Conservation (phyloP, 805 yeast genomes). For the Komagataella mondaviorum region DNA sequence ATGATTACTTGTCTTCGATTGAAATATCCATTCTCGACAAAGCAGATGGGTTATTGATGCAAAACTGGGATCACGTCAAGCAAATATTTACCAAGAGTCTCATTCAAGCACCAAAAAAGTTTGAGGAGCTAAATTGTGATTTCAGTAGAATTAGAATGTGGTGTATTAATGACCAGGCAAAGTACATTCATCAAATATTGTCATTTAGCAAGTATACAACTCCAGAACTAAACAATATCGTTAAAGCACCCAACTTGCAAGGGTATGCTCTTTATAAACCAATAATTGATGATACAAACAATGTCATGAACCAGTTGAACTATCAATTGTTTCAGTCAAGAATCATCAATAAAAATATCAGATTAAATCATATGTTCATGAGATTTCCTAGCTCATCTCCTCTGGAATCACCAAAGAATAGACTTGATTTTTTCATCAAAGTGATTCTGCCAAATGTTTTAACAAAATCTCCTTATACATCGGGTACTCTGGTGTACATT, state of each 20-base stretch:
- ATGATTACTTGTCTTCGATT: constrained; percentile 78
- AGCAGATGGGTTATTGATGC: constrained; percentile 79
- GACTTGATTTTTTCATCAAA: constrained; percentile 71
- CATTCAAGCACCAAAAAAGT: constrained; percentile 64
- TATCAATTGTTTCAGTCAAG: constrained; percentile 14
- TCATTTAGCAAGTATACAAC: constrained; percentile 65
- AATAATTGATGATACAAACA: constrained; percentile 25
- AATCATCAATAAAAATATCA: constrained; percentile 21
- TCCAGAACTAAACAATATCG: constrained; percentile 65
- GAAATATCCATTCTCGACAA: constrained; percentile 75
- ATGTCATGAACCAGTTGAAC: constrained; percentile 54
- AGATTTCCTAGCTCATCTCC: constrained; percentile 50
- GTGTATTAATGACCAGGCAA: constrained; percentile 76
- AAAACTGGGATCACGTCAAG: constrained; percentile 78
- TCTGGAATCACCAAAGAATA: constrained; percentile 59
- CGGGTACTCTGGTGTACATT: constrained; percentile 68
- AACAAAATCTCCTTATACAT: constrained; percentile 45
- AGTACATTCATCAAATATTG: constrained; percentile 62
- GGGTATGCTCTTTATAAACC: constrained; percentile 51
- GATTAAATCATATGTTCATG: constrained; percentile 55
- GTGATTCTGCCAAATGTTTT: constrained; percentile 61
- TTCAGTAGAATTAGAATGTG: constrained; percentile 87
- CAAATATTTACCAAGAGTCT: constrained; percentile 54
- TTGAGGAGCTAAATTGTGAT: constrained; percentile 54
- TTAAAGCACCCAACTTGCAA: constrained; percentile 37